A percentile compares a stretch with the other conserved stretches of the same genome.
phyloP scores from a whole-genome alignment of 176 grass and related monocot genomes.

The Oryza officinalis region DNA sequence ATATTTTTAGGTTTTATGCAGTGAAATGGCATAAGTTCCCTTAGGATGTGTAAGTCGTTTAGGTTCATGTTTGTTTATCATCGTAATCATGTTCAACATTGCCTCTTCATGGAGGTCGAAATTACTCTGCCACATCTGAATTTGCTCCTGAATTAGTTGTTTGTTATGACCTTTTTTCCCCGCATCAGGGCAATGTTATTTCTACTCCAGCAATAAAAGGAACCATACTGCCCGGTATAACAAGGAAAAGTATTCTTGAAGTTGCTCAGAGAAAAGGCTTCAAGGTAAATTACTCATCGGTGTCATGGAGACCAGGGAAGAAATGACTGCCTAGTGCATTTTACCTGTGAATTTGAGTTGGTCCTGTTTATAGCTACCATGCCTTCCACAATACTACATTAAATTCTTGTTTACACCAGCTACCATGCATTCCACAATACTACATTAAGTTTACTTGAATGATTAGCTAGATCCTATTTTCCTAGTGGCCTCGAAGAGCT shows the following conservation, averaged over 20 bases:
- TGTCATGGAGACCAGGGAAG: not conserved
- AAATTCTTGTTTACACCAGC: not conserved
- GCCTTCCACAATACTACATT: not conserved
- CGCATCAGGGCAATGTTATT: conserved; percentile 66
- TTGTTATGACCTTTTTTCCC: conserved; percentile 4
- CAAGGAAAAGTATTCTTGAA: conserved; percentile 86
- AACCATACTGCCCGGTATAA: conserved; percentile 93
- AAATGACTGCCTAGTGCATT: conserved; percentile 1
- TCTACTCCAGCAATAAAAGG: conserved; percentile 77
- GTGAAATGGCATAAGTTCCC: not conserved
- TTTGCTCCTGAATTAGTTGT: not conserved
- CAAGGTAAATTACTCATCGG: conserved; percentile 54
- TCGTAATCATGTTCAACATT: not conserved
- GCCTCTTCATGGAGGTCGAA: not conserved
- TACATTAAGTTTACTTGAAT: not conserved
- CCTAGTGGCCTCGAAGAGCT: not conserved
- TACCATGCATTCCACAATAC: not conserved
- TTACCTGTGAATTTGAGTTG: not conserved
- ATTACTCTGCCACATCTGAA: not conserved
- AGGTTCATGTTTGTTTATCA: not conserved
- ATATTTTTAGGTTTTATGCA: not conserved
- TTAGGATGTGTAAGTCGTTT: not conserved
- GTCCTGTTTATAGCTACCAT: not conserved
- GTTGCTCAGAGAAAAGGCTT: conserved; percentile 74
- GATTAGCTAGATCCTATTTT: not conserved